Conservation (phyloP, 2,329 filamentous ascomycete species). For the Penicillium sp. region DNA sequence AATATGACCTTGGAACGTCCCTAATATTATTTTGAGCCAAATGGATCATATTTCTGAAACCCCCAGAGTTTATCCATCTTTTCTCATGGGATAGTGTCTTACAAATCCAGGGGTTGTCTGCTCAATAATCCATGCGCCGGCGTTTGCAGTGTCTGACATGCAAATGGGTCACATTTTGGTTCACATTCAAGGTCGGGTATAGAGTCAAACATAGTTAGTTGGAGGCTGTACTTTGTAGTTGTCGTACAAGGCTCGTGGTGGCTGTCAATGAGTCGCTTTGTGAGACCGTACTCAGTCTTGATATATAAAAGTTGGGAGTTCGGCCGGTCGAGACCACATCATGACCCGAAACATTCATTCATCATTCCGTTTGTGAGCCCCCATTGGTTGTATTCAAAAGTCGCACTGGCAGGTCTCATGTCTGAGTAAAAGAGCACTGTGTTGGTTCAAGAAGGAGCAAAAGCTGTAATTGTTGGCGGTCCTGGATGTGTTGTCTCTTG, state of each 20-base stretch:
- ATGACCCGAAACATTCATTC: constrained; percentile 4
- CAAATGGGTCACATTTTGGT: background rate
- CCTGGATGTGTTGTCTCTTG: background rate
- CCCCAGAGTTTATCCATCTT: background rate
- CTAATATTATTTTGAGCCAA: background rate
- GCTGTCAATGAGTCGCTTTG: background rate
- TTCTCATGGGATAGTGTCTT: background rate
- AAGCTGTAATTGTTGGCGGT: background rate
- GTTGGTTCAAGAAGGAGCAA: background rate
- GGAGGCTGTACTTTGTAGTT: background rate
- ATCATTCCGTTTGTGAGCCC: background rate
- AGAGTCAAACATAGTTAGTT: background rate
- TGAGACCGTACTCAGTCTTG: background rate
- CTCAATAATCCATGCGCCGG: background rate
- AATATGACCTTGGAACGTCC: background rate
- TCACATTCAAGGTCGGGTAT: background rate
- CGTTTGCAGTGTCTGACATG: background rate
- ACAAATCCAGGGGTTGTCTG: background rate
- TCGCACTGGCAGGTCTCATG: background rate
- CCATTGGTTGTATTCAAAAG: background rate
- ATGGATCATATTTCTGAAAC: background rate
- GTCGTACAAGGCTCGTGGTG: background rate
- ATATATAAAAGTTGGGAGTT: background rate
- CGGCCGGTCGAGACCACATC: background rate
- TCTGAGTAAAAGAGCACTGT: background rate